phyloP scores from a whole-genome alignment of 2,329 filamentous ascomycete genomes.

The Penicillium sp. region DNA sequence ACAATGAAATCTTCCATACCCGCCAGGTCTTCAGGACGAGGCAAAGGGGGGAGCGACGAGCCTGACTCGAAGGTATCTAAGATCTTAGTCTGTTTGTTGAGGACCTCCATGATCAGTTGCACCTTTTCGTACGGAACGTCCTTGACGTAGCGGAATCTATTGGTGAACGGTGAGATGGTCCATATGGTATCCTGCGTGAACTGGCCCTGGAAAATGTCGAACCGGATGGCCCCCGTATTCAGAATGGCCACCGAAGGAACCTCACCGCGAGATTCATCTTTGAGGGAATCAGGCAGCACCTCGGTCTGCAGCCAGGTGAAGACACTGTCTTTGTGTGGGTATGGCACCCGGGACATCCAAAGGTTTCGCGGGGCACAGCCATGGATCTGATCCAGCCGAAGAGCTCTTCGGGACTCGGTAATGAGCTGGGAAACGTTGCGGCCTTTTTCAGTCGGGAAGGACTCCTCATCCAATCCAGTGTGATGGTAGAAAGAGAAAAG shows the following conservation, averaged over 20 bases:
- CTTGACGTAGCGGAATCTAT: constrained; percentile 70
- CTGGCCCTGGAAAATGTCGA: constrained; percentile 88
- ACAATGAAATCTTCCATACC: constrained; percentile 20
- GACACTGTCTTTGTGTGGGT: constrained; percentile 71
- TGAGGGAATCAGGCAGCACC: constrained; percentile 68
- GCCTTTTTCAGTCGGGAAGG: constrained; percentile 75
- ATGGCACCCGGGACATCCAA: constrained; percentile 78
- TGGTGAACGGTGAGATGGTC: constrained; percentile 84
- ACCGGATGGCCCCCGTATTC: constrained; percentile 89
- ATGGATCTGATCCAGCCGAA: constrained; percentile 70
- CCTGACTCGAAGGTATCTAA: constrained; percentile 26
- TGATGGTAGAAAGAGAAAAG: constrained; percentile 80
- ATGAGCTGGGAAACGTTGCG: constrained; percentile 70
- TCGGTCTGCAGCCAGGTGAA: constrained; percentile 76
- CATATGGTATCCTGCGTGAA: constrained; percentile 88
- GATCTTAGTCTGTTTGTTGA: constrained; percentile 59
- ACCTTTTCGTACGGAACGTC: constrained; percentile 79
- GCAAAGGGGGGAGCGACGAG: constrained; percentile 33
- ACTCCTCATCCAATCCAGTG: constrained; percentile 66
- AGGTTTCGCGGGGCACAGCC: constrained; percentile 80
- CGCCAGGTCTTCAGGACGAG: constrained; percentile 47
- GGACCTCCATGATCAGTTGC: constrained; percentile 60
- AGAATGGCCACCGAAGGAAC: constrained; percentile 67
- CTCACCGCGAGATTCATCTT: constrained; percentile 57
- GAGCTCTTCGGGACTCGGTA: constrained; percentile 62